Conservation (phyloP, 2,329 filamentous ascomycete genomes). For the Fonsecaea multimorphosa region DNA sequence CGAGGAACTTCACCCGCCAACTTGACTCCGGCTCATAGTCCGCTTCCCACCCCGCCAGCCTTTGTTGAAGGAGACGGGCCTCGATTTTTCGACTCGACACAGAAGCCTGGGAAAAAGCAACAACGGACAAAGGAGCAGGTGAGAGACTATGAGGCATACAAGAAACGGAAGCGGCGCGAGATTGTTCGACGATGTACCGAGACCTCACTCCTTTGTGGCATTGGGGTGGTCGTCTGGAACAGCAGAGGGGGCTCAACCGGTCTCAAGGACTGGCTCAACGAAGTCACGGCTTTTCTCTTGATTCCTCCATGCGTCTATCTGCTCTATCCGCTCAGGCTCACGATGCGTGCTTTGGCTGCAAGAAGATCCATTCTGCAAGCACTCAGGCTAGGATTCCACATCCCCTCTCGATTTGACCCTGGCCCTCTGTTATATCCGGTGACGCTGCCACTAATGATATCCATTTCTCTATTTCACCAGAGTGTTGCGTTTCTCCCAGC, state of each 20-base stretch:
- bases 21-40: constrained; percentile 35
- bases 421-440: constrained; percentile 89
- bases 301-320: constrained; percentile 33
- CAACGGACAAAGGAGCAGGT: constrained; percentile 9
- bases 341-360: constrained; percentile 20
- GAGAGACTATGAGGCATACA: constrained; percentile 39
- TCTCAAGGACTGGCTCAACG: constrained; percentile 30
- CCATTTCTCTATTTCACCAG: constrained; percentile 72
- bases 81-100: constrained; percentile 27
- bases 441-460: constrained; percentile 75
- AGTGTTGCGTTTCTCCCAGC: constrained; percentile 70
- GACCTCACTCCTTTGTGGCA: constrained; percentile 59
- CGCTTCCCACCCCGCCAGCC: constrained; percentile 37
- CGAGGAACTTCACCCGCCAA: constrained; percentile 47
- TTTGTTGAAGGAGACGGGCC: constrained; percentile 29
- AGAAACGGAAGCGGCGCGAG: constrained; percentile 48
- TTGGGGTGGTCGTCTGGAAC: constrained; percentile 46
- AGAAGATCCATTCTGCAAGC: constrained; percentile 28
- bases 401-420: constrained; percentile 84
- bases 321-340: constrained; percentile 33
- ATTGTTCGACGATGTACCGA: constrained; percentile 59
- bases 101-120: constrained; percentile 25
- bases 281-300: constrained; percentile 28
- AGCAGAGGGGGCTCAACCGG: constrained; percentile 20
- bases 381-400: constrained; percentile 51